phyloP scores from a whole-genome alignment of 2,329 filamentous ascomycete genomes.

The Neurospora sp. region DNA sequence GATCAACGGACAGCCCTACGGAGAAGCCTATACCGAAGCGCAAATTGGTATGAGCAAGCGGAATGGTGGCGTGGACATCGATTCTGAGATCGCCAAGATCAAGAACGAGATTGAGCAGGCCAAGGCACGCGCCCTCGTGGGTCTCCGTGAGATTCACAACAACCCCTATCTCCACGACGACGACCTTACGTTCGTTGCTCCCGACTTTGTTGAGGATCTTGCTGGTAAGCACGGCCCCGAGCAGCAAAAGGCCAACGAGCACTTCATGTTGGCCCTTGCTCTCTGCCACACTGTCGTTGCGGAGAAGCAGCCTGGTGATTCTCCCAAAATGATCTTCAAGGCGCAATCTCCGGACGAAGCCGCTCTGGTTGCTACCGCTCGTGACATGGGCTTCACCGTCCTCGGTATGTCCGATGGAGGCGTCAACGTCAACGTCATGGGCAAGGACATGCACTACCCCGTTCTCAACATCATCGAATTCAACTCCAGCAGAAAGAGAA shows the following conservation, averaged over 20 bases:
- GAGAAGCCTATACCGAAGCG: conserved; percentile 95
- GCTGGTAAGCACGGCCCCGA: conserved; percentile 64
- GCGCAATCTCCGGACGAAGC: conserved; percentile 96
- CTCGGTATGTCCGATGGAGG: conserved; percentile 70
- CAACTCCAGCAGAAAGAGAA: conserved; percentile 91
- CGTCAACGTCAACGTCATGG: conserved; percentile 77
- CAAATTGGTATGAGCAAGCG: conserved; percentile 89
- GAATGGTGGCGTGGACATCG: conserved; percentile 56
- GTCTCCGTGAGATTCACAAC: conserved; percentile 67
- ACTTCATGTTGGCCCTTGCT: conserved; percentile 90
- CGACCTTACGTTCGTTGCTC: conserved; percentile 82
- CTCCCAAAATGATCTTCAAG: conserved; percentile 86
- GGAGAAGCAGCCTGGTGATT: conserved; percentile 80
- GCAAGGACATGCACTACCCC: conserved; percentile 72
- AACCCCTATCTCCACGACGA: conserved; percentile 90
- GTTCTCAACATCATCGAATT: conserved; percentile 95
- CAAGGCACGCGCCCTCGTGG: conserved; percentile 60
- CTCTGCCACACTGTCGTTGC: conserved; percentile 97
- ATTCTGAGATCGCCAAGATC: conserved; percentile 66
- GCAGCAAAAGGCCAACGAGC: conserved; percentile 68
- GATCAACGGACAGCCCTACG: conserved; percentile 91
- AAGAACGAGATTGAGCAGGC: conserved; percentile 70
- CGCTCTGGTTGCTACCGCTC: conserved; percentile 84
- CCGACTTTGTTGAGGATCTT: conserved; percentile 79
- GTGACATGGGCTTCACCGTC: conserved; percentile 91